Conservation (phyloP, 805 yeast genomes). For the Monosporozyma aerobia region DNA sequence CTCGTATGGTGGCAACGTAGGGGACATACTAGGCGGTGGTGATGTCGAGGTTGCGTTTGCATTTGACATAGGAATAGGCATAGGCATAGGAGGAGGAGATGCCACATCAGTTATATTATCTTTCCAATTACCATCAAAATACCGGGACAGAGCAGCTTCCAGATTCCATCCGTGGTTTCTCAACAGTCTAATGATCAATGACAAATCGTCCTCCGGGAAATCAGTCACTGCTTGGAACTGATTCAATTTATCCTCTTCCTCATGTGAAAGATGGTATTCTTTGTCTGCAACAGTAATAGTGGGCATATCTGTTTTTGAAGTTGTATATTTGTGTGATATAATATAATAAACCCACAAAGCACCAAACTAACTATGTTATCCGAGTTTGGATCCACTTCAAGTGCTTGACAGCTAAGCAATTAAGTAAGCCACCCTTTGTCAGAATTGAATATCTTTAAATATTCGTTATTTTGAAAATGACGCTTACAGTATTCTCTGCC, state of each 20-base stretch:
- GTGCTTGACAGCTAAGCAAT: too few species aligned
- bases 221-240: conserved; percentile 45
- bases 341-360: too few species aligned
- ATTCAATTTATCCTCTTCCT: conserved; percentile 36
- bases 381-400: too few species aligned
- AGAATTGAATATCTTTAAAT: too few species aligned
- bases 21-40: neutral
- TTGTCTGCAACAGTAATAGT: conserved; percentile 14
- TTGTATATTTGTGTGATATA: too few species aligned
- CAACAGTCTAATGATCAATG: conserved; percentile 39
- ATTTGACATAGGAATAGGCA: neutral
- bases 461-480: too few species aligned
- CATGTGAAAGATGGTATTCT: conserved; percentile 30
- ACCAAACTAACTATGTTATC: too few species aligned
- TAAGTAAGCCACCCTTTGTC: too few species aligned
- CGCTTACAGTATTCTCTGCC: too few species aligned
- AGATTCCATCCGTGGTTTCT: conserved; percentile 49
- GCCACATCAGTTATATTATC: conserved; percentile 5
- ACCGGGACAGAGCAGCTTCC: conserved; percentile 51
- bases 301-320: conserved; percentile 16
- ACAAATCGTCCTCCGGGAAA: conserved; percentile 39
- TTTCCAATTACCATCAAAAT: conserved; percentile 48
- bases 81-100: conserved; percentile 2
- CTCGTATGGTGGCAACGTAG: neutral
- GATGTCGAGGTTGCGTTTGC: neutral